A percentile compares a stretch with the other conserved stretches of the same genome.
Evolutionary conservation across 2,329 filamentous ascomycete species (phyloP).

Genomic region (Diplodia sapinea): DNA sequence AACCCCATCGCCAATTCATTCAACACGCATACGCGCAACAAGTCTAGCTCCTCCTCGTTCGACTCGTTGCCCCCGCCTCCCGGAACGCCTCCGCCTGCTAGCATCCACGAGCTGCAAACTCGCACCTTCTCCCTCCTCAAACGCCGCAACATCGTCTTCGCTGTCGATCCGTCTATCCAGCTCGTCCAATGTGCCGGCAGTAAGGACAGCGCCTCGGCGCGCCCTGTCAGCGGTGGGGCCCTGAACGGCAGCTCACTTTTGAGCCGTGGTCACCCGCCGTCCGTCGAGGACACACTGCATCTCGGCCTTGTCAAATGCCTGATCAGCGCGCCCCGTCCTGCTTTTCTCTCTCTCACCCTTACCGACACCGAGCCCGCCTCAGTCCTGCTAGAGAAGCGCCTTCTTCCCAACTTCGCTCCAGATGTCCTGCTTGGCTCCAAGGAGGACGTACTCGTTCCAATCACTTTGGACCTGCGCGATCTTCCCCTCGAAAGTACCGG

Average conservation of each 20-base stretch:
- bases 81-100: constrained; percentile 76
- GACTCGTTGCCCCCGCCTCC: constrained; percentile 55
- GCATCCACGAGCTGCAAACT: constrained; percentile 77
- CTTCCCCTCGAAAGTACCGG: constrained; percentile 88
- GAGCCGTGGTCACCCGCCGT: constrained; percentile 39
- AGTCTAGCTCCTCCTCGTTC: constrained; percentile 52
- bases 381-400: constrained; percentile 71
- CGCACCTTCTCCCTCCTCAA: constrained; percentile 86
- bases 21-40: constrained; percentile 56
- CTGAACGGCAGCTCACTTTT: constrained; percentile 31
- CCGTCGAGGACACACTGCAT: constrained; percentile 52
- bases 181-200: constrained; percentile 83
- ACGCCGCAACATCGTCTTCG: constrained; percentile 74
- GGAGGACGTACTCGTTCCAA: constrained; percentile 76
- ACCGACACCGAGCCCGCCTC: constrained; percentile 76
- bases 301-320: constrained; percentile 57
- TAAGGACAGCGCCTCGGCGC: constrained; percentile 44
- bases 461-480: constrained; percentile 82
- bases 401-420: constrained; percentile 61
- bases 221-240: constrained; percentile 30
- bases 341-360: constrained; percentile 75
- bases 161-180: constrained; percentile 70
- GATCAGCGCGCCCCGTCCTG: constrained; percentile 59
- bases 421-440: constrained; percentile 78
- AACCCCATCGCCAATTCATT: constrained; percentile 45